Evolutionary conservation across 306 rosid species (phyloP).

Genomic region (Vicia villosa): DNA sequence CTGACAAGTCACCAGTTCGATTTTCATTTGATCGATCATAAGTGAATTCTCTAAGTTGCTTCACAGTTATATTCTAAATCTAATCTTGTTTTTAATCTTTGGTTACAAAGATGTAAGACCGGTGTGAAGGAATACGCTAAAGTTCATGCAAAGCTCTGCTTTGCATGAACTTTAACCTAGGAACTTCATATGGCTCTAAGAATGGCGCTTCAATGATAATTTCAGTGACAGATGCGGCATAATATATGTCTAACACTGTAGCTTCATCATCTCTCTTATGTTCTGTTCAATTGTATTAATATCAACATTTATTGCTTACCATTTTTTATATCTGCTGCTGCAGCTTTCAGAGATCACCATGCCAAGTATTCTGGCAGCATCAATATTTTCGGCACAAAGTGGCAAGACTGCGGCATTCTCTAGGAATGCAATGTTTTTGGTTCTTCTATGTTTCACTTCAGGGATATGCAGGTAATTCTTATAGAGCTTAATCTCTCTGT

Average conservation of each 20-base stretch:
- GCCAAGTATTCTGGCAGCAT: slow-evolving; percentile 65
- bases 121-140: background rate
- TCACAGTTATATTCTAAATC: background rate
- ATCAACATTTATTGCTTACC: background rate
- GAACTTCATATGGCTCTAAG: background rate
- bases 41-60: background rate
- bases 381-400: slow-evolving; percentile 74
- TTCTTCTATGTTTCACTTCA: slow-evolving; percentile 63
- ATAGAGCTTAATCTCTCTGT: slow-evolving; percentile 8
- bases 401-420: slow-evolving; percentile 55
- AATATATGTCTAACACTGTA: slow-evolving; percentile 6
- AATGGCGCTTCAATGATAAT: background rate
- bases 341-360: slow-evolving; percentile 81
- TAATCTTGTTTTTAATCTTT: background rate
- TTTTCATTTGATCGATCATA: background rate
- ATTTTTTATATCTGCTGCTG: slow-evolving; percentile 15
- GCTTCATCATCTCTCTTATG: slow-evolving; percentile 15
- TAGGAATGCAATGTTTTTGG: slow-evolving; percentile 52
- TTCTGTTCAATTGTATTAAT: slow-evolving; percentile 11
- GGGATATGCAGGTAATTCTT: slow-evolving; percentile 75
- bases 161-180: too few relatives aligned
- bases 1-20: background rate
- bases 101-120: background rate
- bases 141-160: background rate
- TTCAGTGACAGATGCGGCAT: background rate